Conservation (phyloP, 495 filamentous ascomycete species). For the Aspergillus nanangensis region DNA sequence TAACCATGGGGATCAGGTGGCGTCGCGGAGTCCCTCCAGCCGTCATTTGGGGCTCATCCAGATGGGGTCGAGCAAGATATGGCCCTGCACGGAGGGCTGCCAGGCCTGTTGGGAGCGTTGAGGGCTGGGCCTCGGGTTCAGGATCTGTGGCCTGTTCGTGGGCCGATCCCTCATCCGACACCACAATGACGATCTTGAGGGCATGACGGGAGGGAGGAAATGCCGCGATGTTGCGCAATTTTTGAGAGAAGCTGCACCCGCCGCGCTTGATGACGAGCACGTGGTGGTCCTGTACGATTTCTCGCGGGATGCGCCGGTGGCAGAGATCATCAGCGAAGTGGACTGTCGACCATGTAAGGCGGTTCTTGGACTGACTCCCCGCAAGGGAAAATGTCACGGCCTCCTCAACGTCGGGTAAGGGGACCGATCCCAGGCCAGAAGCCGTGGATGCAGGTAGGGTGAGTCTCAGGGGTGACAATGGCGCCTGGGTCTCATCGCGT, state of each 20-base stretch:
- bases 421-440: slow-evolving; percentile 69
- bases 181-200: slow-evolving; percentile 77
- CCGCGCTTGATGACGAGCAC: slow-evolving; percentile 82
- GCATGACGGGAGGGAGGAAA: slow-evolving; percentile 55
- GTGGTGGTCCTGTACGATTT: slow-evolving; percentile 62
- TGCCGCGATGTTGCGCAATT: slow-evolving; percentile 77
- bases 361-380: slow-evolving; percentile 34
- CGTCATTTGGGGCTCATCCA: slow-evolving; percentile 72
- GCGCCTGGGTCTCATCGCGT: slow-evolving; percentile 34
- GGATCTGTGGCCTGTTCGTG: neutral
- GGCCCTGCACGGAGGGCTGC: slow-evolving; percentile 39
- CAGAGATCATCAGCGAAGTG: slow-evolving; percentile 72
- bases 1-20: slow-evolving; percentile 73
- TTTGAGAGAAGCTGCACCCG: slow-evolving; percentile 77
- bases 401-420: slow-evolving; percentile 64
- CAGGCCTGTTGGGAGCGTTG: slow-evolving; percentile 11
- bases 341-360: slow-evolving; percentile 62
- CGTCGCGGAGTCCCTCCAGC: slow-evolving; percentile 66
- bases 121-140: neutral
- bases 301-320: slow-evolving; percentile 52
- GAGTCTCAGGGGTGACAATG: slow-evolving; percentile 29
- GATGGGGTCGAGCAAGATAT: slow-evolving; percentile 61
- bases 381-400: slow-evolving; percentile 39
- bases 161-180: slow-evolving; percentile 50
- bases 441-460: slow-evolving; percentile 65